A percentile compares a stretch with the other conserved stretches of the same genome.
Conservation (phyloP, 1,139 yeast genomes). For the Hyphopichia buzzinii region DNA sequence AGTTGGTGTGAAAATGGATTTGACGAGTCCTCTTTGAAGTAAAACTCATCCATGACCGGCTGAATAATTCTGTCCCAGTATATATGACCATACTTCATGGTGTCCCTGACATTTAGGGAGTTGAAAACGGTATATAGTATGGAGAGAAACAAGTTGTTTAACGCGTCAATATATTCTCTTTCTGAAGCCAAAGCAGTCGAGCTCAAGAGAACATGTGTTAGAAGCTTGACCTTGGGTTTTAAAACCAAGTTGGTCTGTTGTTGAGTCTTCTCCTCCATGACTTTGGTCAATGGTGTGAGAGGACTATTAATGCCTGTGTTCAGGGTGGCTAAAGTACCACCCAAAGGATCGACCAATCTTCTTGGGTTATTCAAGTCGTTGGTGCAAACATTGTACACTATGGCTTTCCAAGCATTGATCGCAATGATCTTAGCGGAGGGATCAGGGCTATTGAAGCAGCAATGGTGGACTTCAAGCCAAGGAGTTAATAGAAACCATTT, state of each 20-base stretch:
- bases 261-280: conserved; percentile 12
- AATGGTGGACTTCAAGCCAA: conserved; percentile 36
- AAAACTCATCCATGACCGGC: conserved; percentile 31
- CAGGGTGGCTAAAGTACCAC: background rate
- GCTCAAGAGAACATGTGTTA: conserved; percentile 27
- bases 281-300: conserved; percentile 5
- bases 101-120: conserved; percentile 17
- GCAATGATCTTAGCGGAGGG: conserved; percentile 27
- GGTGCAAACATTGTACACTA: conserved; percentile 35
- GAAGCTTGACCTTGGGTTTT: conserved; percentile 26
- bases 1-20: conserved; percentile 22
- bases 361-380: conserved; percentile 28
- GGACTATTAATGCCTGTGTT: conserved; percentile 5
- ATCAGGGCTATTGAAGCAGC: conserved; percentile 27
- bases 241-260: conserved; percentile 16
- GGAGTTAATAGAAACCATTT: conserved; percentile 29
- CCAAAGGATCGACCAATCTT: conserved; percentile 18
- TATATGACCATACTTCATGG: conserved; percentile 25
- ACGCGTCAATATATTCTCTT: conserved; percentile 25
- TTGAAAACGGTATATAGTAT: conserved; percentile 34
- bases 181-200: conserved; percentile 20
- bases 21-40: conserved; percentile 28
- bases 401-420: conserved; percentile 37
- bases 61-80: conserved; percentile 41
- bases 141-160: conserved; percentile 30